Evolutionary conservation across 2,329 filamentous ascomycete genomes (phyloP).

Genomic region (Teratosphaeria epicoccoides): DNA sequence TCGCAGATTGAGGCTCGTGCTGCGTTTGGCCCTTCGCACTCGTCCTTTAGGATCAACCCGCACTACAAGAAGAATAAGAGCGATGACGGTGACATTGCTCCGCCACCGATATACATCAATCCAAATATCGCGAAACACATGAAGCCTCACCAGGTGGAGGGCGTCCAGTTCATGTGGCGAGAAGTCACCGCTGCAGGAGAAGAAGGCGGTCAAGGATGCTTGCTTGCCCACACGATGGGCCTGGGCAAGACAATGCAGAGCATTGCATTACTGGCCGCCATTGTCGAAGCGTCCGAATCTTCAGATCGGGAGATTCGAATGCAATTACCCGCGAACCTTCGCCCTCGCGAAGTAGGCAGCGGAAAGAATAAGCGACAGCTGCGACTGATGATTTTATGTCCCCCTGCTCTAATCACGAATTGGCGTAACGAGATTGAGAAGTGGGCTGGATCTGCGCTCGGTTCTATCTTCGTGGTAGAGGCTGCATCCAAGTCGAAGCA

Average conservation of each 20-base stretch:
- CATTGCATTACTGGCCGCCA: constrained; percentile 68
- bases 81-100: constrained; percentile 33
- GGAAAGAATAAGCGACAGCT: constrained; percentile 34
- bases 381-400: constrained; percentile 64
- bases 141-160: constrained; percentile 70
- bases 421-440: constrained; percentile 67
- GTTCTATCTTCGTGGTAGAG: constrained; percentile 47
- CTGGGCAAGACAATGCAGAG: constrained; percentile 85
- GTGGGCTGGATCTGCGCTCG: constrained; percentile 52
- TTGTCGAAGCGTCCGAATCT: constrained; percentile 56
- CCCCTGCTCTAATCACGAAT: constrained; percentile 64
- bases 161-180: constrained; percentile 82
- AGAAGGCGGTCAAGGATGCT: constrained; percentile 57
- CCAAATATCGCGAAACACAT: constrained; percentile 53
- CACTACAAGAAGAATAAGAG: constrained; percentile 43
- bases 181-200: constrained; percentile 49
- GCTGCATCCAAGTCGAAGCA: constrained; percentile 31
- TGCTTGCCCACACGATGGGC: constrained; percentile 85
- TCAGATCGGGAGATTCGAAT: constrained; percentile 43
- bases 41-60: constrained; percentile 53
- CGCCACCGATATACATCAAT: constrained; percentile 51
- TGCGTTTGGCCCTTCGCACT: constrained; percentile 10
- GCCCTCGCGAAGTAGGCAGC: constrained; percentile 12
- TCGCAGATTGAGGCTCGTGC: constrained; percentile 14
- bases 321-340: constrained; percentile 59